Evolutionary conservation across 306 rosid species (phyloP), one percentile per base, ranked within the genome.

Genomic region (Acacia acuminata): DNA sequence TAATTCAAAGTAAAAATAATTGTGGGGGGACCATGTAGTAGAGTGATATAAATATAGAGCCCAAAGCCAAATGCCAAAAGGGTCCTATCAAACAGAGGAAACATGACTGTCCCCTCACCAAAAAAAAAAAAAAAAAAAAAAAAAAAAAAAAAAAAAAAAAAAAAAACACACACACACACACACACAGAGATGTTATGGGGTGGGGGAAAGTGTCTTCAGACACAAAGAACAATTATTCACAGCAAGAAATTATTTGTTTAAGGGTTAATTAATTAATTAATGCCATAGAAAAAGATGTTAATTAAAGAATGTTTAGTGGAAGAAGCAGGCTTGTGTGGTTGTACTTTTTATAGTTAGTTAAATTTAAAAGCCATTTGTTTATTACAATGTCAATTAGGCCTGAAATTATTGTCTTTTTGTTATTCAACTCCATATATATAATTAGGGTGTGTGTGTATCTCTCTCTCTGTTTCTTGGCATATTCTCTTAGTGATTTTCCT

Each of bases 291-390:
- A 43, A 43, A 43, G 4, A 70, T 70, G 19, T n/a, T 43, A 70
- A 70, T n/a, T 70, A 42, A 70, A 43, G 34, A 70, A 42, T n/a
- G 75, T 43, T 70, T 70, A 70, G 75, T 70, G 75, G 55, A 70
- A 42, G 74, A 27, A 42, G 75, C 53, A 48, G 53, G 17, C 75
- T 70, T 70, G 36, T 70, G 73, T 70, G 73, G 51, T 14, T 40
- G 50, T 70, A 44, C 75, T 70, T 70, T 67, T 8, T 32, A 34
- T 36, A 19, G 45, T 19, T 68, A 38, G 73, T 68, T 68, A 8
- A 68, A 68, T 38, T 38, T 38, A n/a, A 6, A 64, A 38, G 73
- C 16, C 73, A 68, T 10, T 69, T 69, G 32, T 69, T n/a, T n/a
- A 58, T 58, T 12, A 70, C 75, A 42, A 43, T 70, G 75, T 43